These are phyloP conservation scores for Geoglossum cookeanum DNA, from an alignment of 2,329 filamentous ascomycete genomes.

Conservation along the genomic window DNA sequence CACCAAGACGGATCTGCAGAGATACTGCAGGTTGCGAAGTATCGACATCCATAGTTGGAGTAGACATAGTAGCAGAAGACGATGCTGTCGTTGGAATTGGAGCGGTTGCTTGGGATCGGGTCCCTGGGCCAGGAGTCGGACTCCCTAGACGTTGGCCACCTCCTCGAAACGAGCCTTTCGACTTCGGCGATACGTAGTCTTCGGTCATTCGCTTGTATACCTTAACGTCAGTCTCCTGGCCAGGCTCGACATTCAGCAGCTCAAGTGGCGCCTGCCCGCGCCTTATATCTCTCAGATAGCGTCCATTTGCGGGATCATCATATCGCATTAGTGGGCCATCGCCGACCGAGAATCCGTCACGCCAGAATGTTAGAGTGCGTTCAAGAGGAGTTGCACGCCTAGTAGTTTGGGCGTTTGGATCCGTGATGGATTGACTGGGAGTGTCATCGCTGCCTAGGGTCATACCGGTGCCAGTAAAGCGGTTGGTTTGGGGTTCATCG, in stretches of 20 bases:
- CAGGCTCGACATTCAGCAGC: conserved; percentile 55
- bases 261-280: conserved; percentile 57
- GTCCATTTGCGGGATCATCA: conserved; percentile 56
- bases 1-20: conserved; percentile 59
- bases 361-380: conserved; percentile 61
- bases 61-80: conserved; percentile 14
- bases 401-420: conserved; percentile 27
- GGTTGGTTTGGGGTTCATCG: conserved; percentile 11
- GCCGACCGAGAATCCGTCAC: conserved; percentile 69
- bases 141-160: conserved; percentile 56
- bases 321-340: conserved; percentile 62
- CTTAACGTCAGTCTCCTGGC: conserved; percentile 62
- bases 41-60: conserved; percentile 34
- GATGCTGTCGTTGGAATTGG: conserved; percentile 15
- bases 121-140: conserved; percentile 46
- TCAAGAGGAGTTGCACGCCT: conserved; percentile 34
- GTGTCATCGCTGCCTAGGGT: conserved; percentile 63
- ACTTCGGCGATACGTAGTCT: conserved; percentile 53
- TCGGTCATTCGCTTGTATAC: conserved; percentile 51
- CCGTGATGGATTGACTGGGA: conserved; percentile 48
- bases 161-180: conserved; percentile 50
- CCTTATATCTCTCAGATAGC: conserved; percentile 56
- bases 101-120: conserved; percentile 14
- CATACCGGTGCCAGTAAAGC: conserved; percentile 52
- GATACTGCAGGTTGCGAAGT: conserved; percentile 46